A percentile compares a stretch with the other conserved stretches of the same genome.
Conservation (phyloP, 2,329 filamentous ascomycete species). For the Pleurostoma richardsiae region DNA sequence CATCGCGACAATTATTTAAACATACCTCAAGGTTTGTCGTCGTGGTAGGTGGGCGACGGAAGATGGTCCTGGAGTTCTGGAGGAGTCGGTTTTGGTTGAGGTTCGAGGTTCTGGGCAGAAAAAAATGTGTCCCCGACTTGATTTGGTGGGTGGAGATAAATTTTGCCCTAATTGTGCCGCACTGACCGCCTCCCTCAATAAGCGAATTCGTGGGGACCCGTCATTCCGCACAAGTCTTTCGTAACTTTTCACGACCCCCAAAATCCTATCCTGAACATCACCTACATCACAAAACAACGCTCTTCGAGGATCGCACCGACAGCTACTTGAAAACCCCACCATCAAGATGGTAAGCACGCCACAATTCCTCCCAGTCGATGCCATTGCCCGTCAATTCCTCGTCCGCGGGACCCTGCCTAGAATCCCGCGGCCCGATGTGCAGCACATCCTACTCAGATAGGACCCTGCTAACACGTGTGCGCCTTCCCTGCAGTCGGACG, state of each 20-base stretch:
- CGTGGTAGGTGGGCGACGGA: constrained; percentile 2
- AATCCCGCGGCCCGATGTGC: no score
- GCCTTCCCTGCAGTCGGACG: constrained; percentile 76
- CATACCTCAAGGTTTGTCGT: constrained; percentile 21
- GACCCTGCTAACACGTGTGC: constrained; percentile 14
- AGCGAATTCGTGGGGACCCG: neutral
- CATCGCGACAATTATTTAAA: constrained; percentile 14
- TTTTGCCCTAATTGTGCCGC: constrained; percentile 1
- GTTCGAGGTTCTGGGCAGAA: constrained; percentile 9
- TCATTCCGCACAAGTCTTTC: neutral
- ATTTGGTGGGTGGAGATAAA: constrained; percentile 13
- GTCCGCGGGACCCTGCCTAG: no score
- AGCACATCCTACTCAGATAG: no score
- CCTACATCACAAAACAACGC: constrained; percentile 23
- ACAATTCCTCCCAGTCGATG: neutral
- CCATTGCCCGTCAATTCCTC: no score
- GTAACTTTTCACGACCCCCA: constrained; percentile 2
- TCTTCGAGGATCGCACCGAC: constrained; percentile 67
- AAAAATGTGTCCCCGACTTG: constrained; percentile 1
- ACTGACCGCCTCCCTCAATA: neutral
- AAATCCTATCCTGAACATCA: constrained; percentile 11
- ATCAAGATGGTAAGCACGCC: constrained; percentile 53
- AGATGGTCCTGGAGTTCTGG: constrained; percentile 1
- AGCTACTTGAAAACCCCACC: constrained; percentile 40
- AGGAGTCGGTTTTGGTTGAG: neutral